Evolutionary conservation across 176 grass and related monocot genomes (phyloP).

Genomic region (Oryza meridionalis): DNA sequence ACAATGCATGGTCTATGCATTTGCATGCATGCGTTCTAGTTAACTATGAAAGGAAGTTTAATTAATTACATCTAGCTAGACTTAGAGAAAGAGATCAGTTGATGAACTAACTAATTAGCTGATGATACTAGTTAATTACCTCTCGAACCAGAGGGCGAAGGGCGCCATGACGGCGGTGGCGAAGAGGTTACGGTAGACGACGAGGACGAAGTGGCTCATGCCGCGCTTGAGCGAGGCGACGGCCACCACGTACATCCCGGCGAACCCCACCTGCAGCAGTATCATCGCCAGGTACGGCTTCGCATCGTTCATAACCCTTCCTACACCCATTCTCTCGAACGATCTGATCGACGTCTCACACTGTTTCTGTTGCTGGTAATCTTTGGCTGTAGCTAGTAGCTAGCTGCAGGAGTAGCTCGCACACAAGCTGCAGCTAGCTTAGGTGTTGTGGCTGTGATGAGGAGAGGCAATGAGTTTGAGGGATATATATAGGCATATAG

Average conservation of each 20-base stretch:
- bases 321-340: constrained; percentile 41
- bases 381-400: constrained; percentile 14
- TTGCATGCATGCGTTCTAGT: neutral
- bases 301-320: constrained; percentile 44
- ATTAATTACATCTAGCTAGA: too few species aligned
- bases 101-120: neutral
- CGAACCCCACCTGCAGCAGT: constrained; percentile 84
- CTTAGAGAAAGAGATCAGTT: neutral
- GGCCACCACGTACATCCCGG: constrained; percentile 85
- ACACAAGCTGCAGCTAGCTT: too few species aligned
- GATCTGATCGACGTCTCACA: constrained; percentile 2
- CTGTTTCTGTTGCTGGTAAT: neutral
- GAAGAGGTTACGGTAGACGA: constrained; percentile 77
- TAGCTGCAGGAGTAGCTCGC: neutral
- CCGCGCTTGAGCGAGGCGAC: constrained; percentile 77
- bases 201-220: constrained; percentile 89
- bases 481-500: constrained; percentile 59
- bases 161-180: constrained; percentile 72
- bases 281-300: constrained; percentile 94
- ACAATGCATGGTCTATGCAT: neutral
- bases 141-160: constrained; percentile 85
- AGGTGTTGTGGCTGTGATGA: constrained; percentile 31
- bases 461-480: constrained; percentile 51
- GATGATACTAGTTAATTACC: constrained; percentile 22
- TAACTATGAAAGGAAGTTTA: neutral